Evolutionary conservation across 2,329 filamentous ascomycete species (phyloP).

Genomic region (Ophiocordyceps camponoti-floridani): DNA sequence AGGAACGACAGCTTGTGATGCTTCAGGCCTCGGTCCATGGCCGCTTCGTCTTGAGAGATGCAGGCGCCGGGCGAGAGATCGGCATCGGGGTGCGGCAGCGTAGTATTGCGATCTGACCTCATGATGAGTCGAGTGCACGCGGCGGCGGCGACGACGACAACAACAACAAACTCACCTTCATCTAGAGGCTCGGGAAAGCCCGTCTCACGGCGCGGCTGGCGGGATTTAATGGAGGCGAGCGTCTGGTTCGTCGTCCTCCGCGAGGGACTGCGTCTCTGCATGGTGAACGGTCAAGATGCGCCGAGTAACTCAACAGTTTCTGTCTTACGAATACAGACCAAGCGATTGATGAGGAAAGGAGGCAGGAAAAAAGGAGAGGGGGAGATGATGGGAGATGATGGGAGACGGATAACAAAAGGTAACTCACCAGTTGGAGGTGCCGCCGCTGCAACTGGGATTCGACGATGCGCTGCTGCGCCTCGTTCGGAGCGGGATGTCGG

Average conservation of each 20-base stretch:
- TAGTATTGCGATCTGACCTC: conserved; percentile 34
- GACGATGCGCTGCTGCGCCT: background rate
- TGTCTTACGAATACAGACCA: no score
- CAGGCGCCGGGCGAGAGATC: conserved; percentile 36
- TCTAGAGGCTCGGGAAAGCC: conserved; percentile 34
- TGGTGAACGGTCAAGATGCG: background rate
- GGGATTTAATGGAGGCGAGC: conserved; percentile 1
- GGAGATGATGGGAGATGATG: background rate
- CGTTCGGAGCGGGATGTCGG: background rate
- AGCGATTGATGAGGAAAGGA: no score
- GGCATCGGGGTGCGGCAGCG: conserved; percentile 43
- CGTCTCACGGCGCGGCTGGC: conserved; percentile 19
- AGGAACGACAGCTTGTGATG: conserved; percentile 29
- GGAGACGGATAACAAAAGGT: background rate
- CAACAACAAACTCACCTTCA: conserved; percentile 17
- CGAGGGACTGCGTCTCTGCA: conserved; percentile 1
- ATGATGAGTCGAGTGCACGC: conserved; percentile 1
- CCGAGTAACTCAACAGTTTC: background rate
- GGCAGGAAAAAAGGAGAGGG: background rate
- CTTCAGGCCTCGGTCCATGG: conserved; percentile 20
- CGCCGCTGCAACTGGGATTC: background rate
- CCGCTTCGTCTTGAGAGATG: conserved; percentile 36
- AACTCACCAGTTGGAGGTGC: background rate
- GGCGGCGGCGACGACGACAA: no score
- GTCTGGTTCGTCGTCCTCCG: conserved; percentile 1